Conservation (phyloP, 2,329 filamentous ascomycete species). For the Scytalidium lignicola region DNA sequence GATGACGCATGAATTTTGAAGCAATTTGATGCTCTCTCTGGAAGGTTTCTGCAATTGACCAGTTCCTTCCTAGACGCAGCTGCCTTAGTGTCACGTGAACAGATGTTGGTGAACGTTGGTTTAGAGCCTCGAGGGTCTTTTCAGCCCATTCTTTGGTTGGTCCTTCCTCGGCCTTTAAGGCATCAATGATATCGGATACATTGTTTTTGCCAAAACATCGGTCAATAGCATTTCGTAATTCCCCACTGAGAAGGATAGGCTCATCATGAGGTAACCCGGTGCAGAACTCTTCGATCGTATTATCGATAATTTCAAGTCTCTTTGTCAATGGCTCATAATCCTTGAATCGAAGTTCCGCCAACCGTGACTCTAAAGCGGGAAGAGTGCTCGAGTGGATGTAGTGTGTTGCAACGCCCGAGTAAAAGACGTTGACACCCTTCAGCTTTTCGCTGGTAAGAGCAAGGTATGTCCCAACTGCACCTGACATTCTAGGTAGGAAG, state of each 20-base stretch:
- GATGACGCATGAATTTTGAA: slow-evolving; percentile 80
- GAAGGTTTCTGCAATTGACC: slow-evolving; percentile 84
- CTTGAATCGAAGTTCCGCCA: slow-evolving; percentile 83
- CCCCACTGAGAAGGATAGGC: slow-evolving; percentile 61
- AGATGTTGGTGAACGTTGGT: slow-evolving; percentile 76
- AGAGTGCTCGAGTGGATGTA: slow-evolving; percentile 90
- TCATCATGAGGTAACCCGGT: slow-evolving; percentile 78
- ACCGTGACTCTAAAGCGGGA: slow-evolving; percentile 72
- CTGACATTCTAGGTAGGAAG: slow-evolving; percentile 87
- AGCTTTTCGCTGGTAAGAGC: slow-evolving; percentile 84
- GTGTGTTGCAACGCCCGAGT: slow-evolving; percentile 89
- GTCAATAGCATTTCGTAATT: slow-evolving; percentile 72
- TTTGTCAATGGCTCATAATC: slow-evolving; percentile 63
- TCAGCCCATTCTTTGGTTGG: slow-evolving; percentile 67
- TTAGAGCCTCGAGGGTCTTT: slow-evolving; percentile 69
- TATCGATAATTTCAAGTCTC: slow-evolving; percentile 70
- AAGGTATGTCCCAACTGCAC: slow-evolving; percentile 83
- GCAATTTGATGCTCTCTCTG: slow-evolving; percentile 81
- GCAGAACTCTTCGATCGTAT: slow-evolving; percentile 85
- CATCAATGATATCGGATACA: slow-evolving; percentile 64
- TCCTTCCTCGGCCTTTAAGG: slow-evolving; percentile 35
- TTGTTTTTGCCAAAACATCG: slow-evolving; percentile 67
- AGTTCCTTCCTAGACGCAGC: slow-evolving; percentile 68
- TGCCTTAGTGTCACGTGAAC: slow-evolving; percentile 80
- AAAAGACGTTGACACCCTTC: slow-evolving; percentile 79